Evolutionary conservation across 2,329 filamentous ascomycete genomes (phyloP), one percentile per base, ranked within the genome.

Genomic region (Blumeria hordei): DNA sequence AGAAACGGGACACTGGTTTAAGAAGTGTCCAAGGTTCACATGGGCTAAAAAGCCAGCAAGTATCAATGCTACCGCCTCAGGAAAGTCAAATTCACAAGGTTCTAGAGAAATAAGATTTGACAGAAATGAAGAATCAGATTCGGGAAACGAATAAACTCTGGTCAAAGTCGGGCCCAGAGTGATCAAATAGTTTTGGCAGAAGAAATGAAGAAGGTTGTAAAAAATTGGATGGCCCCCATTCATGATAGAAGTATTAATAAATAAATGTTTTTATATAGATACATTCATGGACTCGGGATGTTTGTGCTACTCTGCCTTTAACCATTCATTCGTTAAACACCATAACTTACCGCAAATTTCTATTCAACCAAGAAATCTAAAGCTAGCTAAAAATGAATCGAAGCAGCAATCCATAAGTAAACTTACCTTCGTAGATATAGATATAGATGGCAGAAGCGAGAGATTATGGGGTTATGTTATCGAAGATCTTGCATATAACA

Each of bases 231-330:
- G 43, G 43, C 12, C 14, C 11, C 7, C 43, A 21, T 47, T 47
- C 21, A n/a, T 47, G 10, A 47, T 47, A 47, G 43, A 47, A 47
- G 43, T 21, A n/a, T 47, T 18, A 35, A 35, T 45, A 50, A 50
- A 50, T 50, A 50, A 50, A 50, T 8, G 45, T 33, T 50, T 50
- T 50, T 50, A 50, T 34, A 50, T 28, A 32, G 21, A 50, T 50
- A 18, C 45, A 32, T 16, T 50, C 33, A 32, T 50, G 45, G 45
- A 50, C 28, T 50, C 45, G 21, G 45, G 45, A 11, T 5, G 16
- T 33, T 33, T 50, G 5, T 50, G 45, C 21, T 50, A 32, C 21
- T 28, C 45, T 32, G 45, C 45, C n/a, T 34, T 50, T 16, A 50
- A 50, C 28, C 10, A 16, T 32, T 50, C 45, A 32, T 50, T 50